Evolutionary conservation across 805 yeast species (phyloP).

Genomic region (Sporopachydermia quercuum): DNA sequence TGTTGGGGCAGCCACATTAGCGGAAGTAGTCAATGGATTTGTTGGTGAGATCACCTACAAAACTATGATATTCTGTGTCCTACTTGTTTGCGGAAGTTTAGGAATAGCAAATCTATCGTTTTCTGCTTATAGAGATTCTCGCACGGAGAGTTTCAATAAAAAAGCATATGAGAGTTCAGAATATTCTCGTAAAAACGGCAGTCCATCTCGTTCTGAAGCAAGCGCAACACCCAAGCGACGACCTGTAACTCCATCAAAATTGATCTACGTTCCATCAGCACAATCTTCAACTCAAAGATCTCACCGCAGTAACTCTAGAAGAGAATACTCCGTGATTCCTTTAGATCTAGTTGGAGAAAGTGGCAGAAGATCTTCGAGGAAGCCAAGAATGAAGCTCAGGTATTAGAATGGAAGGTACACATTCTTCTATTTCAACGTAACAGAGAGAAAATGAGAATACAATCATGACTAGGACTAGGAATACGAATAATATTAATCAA

Average conservation of each 20-base stretch:
- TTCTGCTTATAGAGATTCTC: constrained; percentile 3
- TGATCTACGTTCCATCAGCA: neutral
- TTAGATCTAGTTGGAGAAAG: neutral
- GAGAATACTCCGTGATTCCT: neutral
- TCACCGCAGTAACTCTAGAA: neutral
- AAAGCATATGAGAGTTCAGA: too few species aligned
- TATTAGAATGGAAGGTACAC: neutral
- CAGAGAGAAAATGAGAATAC: too few species aligned
- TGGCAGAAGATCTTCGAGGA: neutral
- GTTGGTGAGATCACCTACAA: constrained; percentile 58
- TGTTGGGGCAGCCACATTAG: constrained; percentile 70
- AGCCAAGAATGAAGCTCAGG: neutral
- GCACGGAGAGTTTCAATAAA: neutral
- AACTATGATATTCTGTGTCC: constrained; percentile 34
- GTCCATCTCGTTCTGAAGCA: too few species aligned
- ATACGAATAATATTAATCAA: too few species aligned
- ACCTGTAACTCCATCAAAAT: neutral
- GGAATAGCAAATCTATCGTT: constrained; percentile 36
- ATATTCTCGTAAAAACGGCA: too few species aligned
- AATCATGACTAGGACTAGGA: too few species aligned
- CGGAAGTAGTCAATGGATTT: constrained; percentile 69
- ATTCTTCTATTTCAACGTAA: too few species aligned
- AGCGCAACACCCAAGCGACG: neutral
- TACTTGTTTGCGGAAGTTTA: constrained; percentile 36
- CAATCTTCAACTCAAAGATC: neutral